These are phyloP conservation scores for Purshia tridentata DNA, from an alignment of 306 rosid genomes.

Conservation along the genomic window DNA sequence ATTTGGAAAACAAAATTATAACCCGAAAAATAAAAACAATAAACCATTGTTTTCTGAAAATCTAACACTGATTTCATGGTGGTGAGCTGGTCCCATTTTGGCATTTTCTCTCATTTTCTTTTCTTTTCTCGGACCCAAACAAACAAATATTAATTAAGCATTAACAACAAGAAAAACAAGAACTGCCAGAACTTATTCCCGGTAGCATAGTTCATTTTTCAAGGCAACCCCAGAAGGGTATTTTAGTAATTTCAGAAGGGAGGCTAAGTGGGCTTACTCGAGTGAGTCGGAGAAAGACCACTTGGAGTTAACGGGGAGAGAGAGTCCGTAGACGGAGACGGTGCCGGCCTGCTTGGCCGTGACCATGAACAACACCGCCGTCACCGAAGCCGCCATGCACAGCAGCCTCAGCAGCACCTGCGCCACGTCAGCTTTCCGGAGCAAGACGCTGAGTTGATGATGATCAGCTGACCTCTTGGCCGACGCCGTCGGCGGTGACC, in stretches of 20 bases:
- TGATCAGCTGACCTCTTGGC: not conserved
- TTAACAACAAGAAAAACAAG: too few relatives aligned
- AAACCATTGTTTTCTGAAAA: too few relatives aligned
- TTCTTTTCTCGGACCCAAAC: too few relatives aligned
- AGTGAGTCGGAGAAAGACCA: constrained; percentile 80
- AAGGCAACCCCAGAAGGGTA: not conserved
- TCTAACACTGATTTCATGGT: too few relatives aligned
- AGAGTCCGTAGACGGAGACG: constrained; percentile 58
- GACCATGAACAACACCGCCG: constrained; percentile 63
- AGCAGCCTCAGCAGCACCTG: constrained; percentile 49
- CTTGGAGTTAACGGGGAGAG: constrained; percentile 62
- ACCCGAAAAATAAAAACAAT: not conserved
- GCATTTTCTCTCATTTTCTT: too few relatives aligned
- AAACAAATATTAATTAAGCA: too few relatives aligned
- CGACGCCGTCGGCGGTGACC: constrained; percentile 14
- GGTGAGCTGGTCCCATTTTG: too few relatives aligned
- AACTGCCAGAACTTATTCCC: not conserved
- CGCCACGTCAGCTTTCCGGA: constrained; percentile 44
- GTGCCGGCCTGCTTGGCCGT: constrained; percentile 62
- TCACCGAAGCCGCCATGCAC: constrained; percentile 49
- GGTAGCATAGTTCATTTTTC: too few relatives aligned
- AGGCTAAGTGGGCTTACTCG: constrained; percentile 44
- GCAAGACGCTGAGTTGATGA: not conserved
- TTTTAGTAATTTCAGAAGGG: not conserved
- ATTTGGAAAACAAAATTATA: not conserved